Conservation (phyloP, 352 stramenopile species). For the Poterioochromonas sp. region DNA sequence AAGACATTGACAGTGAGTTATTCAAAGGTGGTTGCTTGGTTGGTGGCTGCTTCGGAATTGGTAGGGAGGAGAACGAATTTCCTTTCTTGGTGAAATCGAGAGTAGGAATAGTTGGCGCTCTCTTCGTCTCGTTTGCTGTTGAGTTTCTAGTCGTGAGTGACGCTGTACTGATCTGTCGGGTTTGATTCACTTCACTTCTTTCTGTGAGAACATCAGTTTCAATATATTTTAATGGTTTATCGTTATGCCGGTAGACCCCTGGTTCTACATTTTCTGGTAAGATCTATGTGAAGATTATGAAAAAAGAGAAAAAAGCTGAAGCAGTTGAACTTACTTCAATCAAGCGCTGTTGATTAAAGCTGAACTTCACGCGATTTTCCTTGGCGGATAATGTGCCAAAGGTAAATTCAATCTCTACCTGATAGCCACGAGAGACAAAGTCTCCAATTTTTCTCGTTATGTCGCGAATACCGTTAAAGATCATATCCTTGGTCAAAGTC, state of each 20-base stretch:
- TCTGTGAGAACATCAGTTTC: neutral
- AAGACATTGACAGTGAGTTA: no score
- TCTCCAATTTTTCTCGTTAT: slow-evolving; percentile 29
- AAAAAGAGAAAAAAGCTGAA: neutral
- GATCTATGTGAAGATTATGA: neutral
- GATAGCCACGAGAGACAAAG: slow-evolving; percentile 5
- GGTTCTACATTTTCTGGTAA: slow-evolving; percentile 17
- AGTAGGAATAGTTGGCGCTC: no score
- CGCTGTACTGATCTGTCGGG: no score
- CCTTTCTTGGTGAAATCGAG: no score
- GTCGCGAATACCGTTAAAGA: slow-evolving; percentile 24
- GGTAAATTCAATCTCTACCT: slow-evolving; percentile 30
- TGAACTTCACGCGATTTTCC: slow-evolving; percentile 17
- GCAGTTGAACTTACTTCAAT: neutral
- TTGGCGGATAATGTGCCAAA: neutral
- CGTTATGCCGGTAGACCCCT: neutral
- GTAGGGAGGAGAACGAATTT: no score
- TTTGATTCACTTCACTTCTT: no score
- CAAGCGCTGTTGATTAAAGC: neutral
- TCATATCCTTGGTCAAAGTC: slow-evolving; percentile 32
- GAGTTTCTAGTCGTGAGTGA: no score
- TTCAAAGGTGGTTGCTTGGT: no score
- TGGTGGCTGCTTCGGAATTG: no score
- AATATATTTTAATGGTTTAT: neutral
- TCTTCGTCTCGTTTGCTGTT: no score